phyloP scores from a whole-genome alignment of 306 rosid genomes.

The Lathyrus aphaca region DNA sequence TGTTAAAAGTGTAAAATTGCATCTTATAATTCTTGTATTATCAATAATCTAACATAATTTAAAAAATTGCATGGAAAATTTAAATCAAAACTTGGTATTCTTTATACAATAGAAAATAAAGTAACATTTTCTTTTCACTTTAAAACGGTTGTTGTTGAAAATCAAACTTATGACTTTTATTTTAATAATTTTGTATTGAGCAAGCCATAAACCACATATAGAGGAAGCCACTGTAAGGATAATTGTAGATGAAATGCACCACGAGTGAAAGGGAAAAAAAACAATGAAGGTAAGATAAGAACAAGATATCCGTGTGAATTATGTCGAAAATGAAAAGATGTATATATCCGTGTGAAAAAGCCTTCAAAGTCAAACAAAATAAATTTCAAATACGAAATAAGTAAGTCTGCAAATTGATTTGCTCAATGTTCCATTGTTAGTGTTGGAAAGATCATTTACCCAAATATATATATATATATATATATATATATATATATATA shows the following conservation, averaged over 20 bases:
- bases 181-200: neutral
- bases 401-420: neutral
- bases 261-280: neutral
- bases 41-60: too few relatives aligned
- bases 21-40: too few relatives aligned
- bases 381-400: neutral
- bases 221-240: neutral
- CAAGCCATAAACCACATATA: neutral
- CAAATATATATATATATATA: too few relatives aligned
- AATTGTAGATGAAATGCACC: neutral
- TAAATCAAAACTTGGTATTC: too few relatives aligned
- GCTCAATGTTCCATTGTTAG: neutral
- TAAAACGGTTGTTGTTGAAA: neutral
- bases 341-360: neutral
- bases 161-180: too few relatives aligned
- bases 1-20: too few relatives aligned
- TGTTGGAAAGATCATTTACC: neutral
- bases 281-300: neutral
- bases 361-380: slow-evolving; percentile 9
- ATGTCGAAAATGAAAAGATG: neutral
- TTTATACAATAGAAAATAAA: too few relatives aligned
- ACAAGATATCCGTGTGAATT: slow-evolving; percentile 11
- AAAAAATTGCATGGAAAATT: neutral
- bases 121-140: too few relatives aligned
- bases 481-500: too few relatives aligned